These are phyloP conservation scores for Wickerhamomyces subpelliculosus DNA, from an alignment of 805 yeast genomes.

Conservation along the genomic window DNA sequence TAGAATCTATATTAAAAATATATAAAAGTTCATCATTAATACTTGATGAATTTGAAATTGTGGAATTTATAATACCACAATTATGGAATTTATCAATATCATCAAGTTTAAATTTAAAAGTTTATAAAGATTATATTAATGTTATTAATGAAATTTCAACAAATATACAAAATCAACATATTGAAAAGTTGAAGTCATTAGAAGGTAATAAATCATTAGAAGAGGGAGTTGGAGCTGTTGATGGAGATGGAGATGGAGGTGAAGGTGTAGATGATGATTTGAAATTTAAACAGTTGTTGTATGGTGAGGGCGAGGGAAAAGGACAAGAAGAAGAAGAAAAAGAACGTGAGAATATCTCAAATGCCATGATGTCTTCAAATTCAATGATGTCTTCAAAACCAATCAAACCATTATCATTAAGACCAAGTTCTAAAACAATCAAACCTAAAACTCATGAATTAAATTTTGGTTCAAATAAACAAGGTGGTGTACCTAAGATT, in stretches of 20 bases:
- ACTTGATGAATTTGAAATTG: constrained; percentile 41
- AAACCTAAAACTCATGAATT: neutral
- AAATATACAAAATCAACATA: constrained; percentile 37
- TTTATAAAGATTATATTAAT: constrained; percentile 33
- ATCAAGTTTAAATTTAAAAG: constrained; percentile 31
- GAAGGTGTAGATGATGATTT: constrained; percentile 18
- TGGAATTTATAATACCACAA: constrained; percentile 50
- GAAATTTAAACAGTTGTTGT: constrained; percentile 7
- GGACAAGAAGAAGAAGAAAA: constrained; percentile 18
- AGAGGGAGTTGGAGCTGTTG: no score
- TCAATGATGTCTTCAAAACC: no score
- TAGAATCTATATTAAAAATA: constrained; percentile 40
- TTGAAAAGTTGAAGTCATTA: constrained; percentile 22
- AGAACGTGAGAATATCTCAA: no score
- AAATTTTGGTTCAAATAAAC: constrained; percentile 12
- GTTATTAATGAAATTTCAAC: constrained; percentile 35
- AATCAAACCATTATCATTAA: constrained; percentile 15
- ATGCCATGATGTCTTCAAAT: no score
- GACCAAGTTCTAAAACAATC: constrained; percentile 8
- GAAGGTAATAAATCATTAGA: constrained; percentile 19
- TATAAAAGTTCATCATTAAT: constrained; percentile 29
- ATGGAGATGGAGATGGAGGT: no score
- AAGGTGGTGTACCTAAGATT: constrained; percentile 8
- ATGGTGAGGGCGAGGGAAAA: no score
- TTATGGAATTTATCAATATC: constrained; percentile 44